Percentiles rank a stretch among this genome's conserved stretches.
These are phyloP conservation scores for Ustilago esculenta DNA, from an alignment of 1,284 basidiomycete species.

Conservation along the genomic window DNA sequence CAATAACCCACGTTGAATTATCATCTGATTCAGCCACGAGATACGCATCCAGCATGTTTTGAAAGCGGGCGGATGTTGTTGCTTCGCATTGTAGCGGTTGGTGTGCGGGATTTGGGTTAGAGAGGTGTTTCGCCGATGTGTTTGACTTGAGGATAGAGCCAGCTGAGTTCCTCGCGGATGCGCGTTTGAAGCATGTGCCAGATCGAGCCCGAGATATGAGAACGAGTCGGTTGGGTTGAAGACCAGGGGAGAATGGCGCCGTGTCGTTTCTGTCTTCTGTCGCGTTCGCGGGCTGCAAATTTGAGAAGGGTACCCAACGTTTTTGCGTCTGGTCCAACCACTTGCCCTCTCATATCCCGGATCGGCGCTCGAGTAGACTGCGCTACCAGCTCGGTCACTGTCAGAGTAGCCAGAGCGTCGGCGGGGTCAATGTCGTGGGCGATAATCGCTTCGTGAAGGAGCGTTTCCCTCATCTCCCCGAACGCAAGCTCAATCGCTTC, in stretches of 20 bases:
- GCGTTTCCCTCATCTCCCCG: conserved; percentile 72
- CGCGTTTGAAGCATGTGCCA: conserved; percentile 30
- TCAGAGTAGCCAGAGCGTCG: background rate
- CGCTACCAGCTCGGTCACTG: conserved; percentile 6
- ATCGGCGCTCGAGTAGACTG: conserved; percentile 16
- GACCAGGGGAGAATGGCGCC: background rate
- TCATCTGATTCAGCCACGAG: too few relatives aligned
- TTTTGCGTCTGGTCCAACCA: conserved; percentile 57
- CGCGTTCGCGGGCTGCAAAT: conserved; percentile 58
- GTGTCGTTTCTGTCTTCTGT: conserved; percentile 13
- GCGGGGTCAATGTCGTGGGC: background rate
- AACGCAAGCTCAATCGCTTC: conserved; percentile 78
- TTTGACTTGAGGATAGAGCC: conserved; percentile 33
- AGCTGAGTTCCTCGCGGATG: conserved; percentile 34
- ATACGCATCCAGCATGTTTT: too few relatives aligned
- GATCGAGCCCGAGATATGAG: too few relatives aligned
- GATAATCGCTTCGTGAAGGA: conserved; percentile 17
- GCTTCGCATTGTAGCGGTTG: too few relatives aligned
- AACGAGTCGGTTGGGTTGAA: background rate
- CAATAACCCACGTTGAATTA: too few relatives aligned
- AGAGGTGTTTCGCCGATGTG: conserved; percentile 8
- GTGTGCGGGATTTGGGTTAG: background rate
- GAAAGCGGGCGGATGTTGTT: too few relatives aligned
- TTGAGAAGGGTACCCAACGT: conserved; percentile 67
- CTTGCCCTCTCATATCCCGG: conserved; percentile 12